phyloP scores from a whole-genome alignment of 2,329 filamentous ascomycete genomes.

The Clonostachys rosea region DNA sequence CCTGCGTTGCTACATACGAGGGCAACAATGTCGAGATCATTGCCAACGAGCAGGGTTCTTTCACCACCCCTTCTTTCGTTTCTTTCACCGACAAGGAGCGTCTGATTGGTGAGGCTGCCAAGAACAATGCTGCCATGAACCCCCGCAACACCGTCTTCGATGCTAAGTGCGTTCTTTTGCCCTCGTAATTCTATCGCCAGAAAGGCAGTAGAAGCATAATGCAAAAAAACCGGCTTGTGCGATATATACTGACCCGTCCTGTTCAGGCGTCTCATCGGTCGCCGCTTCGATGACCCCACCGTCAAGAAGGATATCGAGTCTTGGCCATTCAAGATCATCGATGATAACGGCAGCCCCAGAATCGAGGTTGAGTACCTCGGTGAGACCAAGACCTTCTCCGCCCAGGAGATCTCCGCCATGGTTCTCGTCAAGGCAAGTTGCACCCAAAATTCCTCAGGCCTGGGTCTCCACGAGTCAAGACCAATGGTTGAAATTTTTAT shows the following conservation, averaged over 20 bases:
- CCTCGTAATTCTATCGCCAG: neutral
- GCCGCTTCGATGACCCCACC: constrained; percentile 88
- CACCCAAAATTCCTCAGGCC: neutral
- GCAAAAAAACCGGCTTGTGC: neutral
- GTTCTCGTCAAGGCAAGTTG: constrained; percentile 84
- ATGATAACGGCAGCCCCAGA: constrained; percentile 81
- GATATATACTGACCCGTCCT: constrained; percentile 5
- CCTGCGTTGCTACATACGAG: constrained; percentile 99
- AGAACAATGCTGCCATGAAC: constrained; percentile 99
- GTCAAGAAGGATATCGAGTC: constrained; percentile 99
- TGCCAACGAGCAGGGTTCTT: constrained; percentile 99
- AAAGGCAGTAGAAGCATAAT: neutral
- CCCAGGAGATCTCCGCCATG: constrained; percentile 99
- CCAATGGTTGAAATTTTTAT: no score
- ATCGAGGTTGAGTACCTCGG: constrained; percentile 95
- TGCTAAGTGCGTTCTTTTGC: constrained; percentile 71
- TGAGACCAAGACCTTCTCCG: constrained; percentile 93
- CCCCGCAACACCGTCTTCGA: constrained; percentile 97
- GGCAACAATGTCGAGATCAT: constrained; percentile 99
- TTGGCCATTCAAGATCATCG: constrained; percentile 98
- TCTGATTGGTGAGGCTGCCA: constrained; percentile 97
- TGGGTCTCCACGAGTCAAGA: no score
- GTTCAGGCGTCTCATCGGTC: constrained; percentile 88
- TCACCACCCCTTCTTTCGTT: constrained; percentile 98
- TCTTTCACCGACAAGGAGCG: constrained; percentile 99